Base-by-base conservation (phyloP, 2,329 filamentous ascomycete genomes). In the Decorospora gaudefroyi region DNA sequence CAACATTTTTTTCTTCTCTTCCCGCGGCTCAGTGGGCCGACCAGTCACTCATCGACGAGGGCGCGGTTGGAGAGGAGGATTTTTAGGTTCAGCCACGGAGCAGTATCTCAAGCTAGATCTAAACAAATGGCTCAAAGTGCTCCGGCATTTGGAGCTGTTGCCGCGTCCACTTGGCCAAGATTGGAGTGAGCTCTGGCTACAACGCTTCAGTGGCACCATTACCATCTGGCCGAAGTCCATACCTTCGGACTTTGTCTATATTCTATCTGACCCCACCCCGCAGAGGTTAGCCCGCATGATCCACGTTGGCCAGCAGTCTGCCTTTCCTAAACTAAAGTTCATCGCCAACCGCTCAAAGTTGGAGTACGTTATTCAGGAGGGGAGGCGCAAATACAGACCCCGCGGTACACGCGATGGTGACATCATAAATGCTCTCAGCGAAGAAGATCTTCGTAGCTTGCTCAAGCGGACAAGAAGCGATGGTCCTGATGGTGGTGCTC, bases 1-100 rank as follows among this genome's bases (percentile, higher is more conserved):
- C 71, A 97, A 96, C 63, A 84, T 97, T 18, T 99, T 99, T 78
- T 97, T 99, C 80, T 99, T 97, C 77, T 93, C 88, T 19, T 95
- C 91, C 0, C 83, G 93, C 21, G 93, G 93, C 9, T 87, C 88
- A 0, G 92, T 97, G 7, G 93, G 93, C 4, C 85, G 89, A 38
- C 93, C 93, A 7, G 93, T 97, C 12, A 96, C 91, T 0, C 93
- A 99, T 70, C 87, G 93, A 41, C 86, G 87, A 58, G 93, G 93
- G 4, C 87, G 90, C 32, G 93, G 93, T 42, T 99, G 93, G 93
- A 86, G 93, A 39, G 93, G 93, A 26, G 93, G 93, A 1, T 99
- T 95, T 72, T 79, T 99, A 10, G 92, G 93, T 51, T 92, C 87
- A 5, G 92, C 93, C 0, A 83, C 87, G 4, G 93, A 99, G 71